Evolutionary conservation across 2,329 filamentous ascomycete genomes (phyloP), one percentile per base, ranked within the genome.

Genomic region (Plenodomus biglobosus): DNA sequence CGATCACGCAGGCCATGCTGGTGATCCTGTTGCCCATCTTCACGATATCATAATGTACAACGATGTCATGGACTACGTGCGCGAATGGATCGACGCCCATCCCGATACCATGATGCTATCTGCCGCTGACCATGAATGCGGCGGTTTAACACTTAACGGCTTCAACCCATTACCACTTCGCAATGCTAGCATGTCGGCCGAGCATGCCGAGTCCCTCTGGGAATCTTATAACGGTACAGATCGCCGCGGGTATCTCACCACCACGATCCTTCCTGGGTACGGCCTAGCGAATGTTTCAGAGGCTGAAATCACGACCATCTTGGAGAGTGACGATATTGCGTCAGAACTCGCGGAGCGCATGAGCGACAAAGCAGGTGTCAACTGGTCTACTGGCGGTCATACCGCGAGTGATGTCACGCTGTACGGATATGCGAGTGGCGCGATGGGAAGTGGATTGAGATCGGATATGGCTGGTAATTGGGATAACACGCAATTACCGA

Each of bases 1-100:
- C 35, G 60, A 63, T 19, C 58, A 63, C 45, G 55, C 60, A 0
- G 58, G 58, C 6, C 60, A 63, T 34, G 59, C 64, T 15, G 59
- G 64, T 39, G 65, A 67, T 22, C 46, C 58, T 8, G 59, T 59
- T 15, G 59, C 52, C 2, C 64, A 67, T 46, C 51, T 68, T 1
- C 68, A 72, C 48, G 73, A 75, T 18, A 71, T 68, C 16, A 62
- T 75, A 24, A 70, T 73, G 55, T 75, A 74, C 55, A 72, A 75
- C 53, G 59, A 69, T 11, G 68, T 72, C 15, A 68, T 75, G 52
- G 61, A 62, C 3, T 68, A 63, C 36, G 68, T 74, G 38, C 64
- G 61, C n/a, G 51, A 67, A 16, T 75, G 72, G 72, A 73, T 75
- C 46, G 72, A 75, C 49, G 55, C 59, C 19, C 70, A 75, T 48